A percentile compares a stretch with the other conserved stretches of the same genome.
Conservation (phyloP, 352 stramenopile species). For the Globisporangium orthogonon region DNA sequence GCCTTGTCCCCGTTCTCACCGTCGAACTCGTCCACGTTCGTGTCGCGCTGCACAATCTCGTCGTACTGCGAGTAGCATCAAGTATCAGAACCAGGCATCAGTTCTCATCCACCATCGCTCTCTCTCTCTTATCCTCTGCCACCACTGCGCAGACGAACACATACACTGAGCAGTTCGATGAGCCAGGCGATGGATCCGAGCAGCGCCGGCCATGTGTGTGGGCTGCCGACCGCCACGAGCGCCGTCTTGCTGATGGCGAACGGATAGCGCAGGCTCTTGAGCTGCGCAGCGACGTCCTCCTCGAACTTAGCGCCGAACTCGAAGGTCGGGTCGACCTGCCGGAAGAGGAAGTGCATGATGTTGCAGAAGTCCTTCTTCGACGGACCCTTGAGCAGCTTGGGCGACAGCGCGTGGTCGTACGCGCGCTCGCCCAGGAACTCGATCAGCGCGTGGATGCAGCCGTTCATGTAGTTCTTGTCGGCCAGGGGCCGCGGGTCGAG, state of each 20-base stretch:
- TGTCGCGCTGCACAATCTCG: conserved; percentile 56
- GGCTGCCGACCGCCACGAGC: conserved; percentile 90
- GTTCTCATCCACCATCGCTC: conserved; percentile 1
- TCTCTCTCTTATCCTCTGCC: too few species aligned
- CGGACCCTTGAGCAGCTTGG: conserved; percentile 88
- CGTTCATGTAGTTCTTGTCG: conserved; percentile 92
- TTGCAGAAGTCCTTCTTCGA: conserved; percentile 97
- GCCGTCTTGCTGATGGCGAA: conserved; percentile 96
- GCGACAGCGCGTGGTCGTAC: conserved; percentile 90
- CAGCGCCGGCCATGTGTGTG: conserved; percentile 95
- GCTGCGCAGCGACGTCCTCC: conserved; percentile 63
- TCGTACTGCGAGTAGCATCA: conserved; percentile 58
- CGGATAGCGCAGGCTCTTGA: conserved; percentile 89
- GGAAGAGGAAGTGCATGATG: conserved; percentile 96
- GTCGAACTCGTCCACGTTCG: conserved; percentile 53
- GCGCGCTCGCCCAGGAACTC: conserved; percentile 89
- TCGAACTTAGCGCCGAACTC: conserved; percentile 72
- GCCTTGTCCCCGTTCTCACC: conserved; percentile 78
- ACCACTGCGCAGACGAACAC: conserved; percentile 12
- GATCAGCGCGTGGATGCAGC: conserved; percentile 90
- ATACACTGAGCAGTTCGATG: conserved; percentile 90
- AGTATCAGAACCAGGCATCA: background rate
- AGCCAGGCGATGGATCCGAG: conserved; percentile 96
- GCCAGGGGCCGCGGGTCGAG: conserved; percentile 80
- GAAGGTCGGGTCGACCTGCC: conserved; percentile 90